phyloP scores from a whole-genome alignment of 768 basidiomycete genomes.

The Rubroboletus pulcherrimus region DNA sequence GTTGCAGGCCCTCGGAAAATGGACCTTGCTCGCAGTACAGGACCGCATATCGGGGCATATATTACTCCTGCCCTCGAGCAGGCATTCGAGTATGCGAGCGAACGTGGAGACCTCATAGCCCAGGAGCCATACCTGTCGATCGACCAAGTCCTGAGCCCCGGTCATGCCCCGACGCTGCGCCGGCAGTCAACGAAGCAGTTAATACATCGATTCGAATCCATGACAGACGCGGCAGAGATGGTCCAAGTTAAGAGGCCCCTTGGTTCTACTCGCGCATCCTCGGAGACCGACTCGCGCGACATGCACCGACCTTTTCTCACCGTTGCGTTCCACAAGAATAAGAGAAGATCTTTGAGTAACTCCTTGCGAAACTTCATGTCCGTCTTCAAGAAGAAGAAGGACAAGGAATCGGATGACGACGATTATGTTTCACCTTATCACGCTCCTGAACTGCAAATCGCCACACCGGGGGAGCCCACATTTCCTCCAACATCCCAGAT shows the following conservation, averaged over 20 bases:
- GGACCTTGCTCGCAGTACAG: not conserved
- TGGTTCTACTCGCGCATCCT: conserved; percentile 14
- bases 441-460: conserved; percentile 5
- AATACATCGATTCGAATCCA: conserved; percentile 51
- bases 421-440: conserved; percentile 10
- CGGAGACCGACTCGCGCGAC: conserved; percentile 11
- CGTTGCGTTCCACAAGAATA: conserved; percentile 36
- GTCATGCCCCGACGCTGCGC: conserved; percentile 18
- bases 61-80: not conserved
- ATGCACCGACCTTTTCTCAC: conserved; percentile 15
- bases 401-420: conserved; percentile 27
- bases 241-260: conserved; percentile 6
- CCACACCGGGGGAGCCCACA: not conserved
- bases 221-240: conserved; percentile 23
- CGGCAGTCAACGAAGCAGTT: conserved; percentile 47
- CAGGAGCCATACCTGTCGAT: not conserved
- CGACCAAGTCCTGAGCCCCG: not conserved
- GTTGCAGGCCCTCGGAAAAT: conserved; percentile 22
- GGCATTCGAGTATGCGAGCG: not conserved
- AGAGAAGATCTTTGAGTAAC: conserved; percentile 51
- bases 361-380: conserved; percentile 63
- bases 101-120: not conserved
- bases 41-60: not conserved
- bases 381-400: conserved; percentile 51
- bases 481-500: not conserved